Evolutionary conservation across 371 early-diverging fungal genomes (phyloP).

Genomic region (Fennellomyces sp.): DNA sequence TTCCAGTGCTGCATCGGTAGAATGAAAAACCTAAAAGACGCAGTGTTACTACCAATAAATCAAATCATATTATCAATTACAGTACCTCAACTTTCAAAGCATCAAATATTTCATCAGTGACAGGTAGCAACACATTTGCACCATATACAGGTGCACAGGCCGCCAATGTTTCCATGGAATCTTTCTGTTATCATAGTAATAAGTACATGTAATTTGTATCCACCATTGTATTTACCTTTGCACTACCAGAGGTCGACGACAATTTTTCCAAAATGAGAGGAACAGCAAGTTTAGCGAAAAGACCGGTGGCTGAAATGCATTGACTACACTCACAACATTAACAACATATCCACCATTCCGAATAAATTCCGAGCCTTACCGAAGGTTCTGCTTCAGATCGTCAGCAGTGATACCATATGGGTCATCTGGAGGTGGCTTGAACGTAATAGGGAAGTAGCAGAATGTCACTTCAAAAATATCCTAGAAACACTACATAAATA

Average conservation of each 20-base stretch:
- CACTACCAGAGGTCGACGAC: slow-evolving; percentile 81
- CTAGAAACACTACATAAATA: slow-evolving; percentile 36
- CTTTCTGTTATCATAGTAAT: slow-evolving; percentile 53
- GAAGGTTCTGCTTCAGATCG: slow-evolving; percentile 79
- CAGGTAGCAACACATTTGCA: slow-evolving; percentile 57
- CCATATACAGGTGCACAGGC: slow-evolving; percentile 81
- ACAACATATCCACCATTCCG: neutral
- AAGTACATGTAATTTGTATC: slow-evolving; percentile 1
- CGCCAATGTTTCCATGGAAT: slow-evolving; percentile 85
- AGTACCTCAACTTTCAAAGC: slow-evolving; percentile 70
- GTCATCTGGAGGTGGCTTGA: slow-evolving; percentile 93
- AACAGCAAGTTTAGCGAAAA: slow-evolving; percentile 80
- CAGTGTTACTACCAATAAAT: neutral
- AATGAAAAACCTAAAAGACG: slow-evolving; percentile 10
- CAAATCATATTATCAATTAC: neutral
- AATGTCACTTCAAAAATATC: slow-evolving; percentile 94
- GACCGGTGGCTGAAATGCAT: slow-evolving; percentile 71
- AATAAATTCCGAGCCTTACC: slow-evolving; percentile 22
- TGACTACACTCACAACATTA: slow-evolving; percentile 33
- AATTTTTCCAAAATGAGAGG: slow-evolving; percentile 91
- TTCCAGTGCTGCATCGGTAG: slow-evolving; percentile 11
- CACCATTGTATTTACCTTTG: no score
- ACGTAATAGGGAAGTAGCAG: slow-evolving; percentile 99
- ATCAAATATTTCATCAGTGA: slow-evolving; percentile 70
- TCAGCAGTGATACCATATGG: slow-evolving; percentile 92